Evolutionary conservation across 2,329 filamentous ascomycete species (phyloP).

Genomic region (Aspergillus ochraceoroseus): DNA sequence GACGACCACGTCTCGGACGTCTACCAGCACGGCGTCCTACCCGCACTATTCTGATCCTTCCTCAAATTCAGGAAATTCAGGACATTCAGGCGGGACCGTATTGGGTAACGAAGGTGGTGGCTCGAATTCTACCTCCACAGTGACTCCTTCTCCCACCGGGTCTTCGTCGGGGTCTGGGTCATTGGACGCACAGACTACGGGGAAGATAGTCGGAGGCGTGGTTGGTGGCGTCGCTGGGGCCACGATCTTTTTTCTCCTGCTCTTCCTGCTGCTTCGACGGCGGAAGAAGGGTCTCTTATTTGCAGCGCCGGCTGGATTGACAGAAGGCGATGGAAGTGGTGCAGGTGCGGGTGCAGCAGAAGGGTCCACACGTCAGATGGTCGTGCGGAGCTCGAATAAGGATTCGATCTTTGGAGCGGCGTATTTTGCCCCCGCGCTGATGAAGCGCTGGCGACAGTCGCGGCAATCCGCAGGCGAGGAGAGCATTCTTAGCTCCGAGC

Average conservation of each 20-base stretch:
- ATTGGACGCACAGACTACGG: constrained; percentile 39
- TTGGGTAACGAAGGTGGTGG: not conserved
- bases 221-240: constrained; percentile 58
- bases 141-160: not conserved
- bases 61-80: not conserved
- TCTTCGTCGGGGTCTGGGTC: constrained; percentile 17
- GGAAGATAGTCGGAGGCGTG: constrained; percentile 58
- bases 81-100: constrained; percentile 1
- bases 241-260: constrained; percentile 3
- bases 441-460: constrained; percentile 41
- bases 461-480: constrained; percentile 34
- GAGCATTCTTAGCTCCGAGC: constrained; percentile 32
- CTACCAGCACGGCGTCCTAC: not conserved
- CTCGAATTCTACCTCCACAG: not conserved
- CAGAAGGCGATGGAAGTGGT: constrained; percentile 1
- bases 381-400: constrained; percentile 37
- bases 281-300: constrained; percentile 42
- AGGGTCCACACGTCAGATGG: constrained; percentile 27
- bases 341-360: not conserved
- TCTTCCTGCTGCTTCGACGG: constrained; percentile 28
- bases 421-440: constrained; percentile 37
- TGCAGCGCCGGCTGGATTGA: not conserved
- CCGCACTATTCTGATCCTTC: not conserved
- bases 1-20: not conserved
- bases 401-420: constrained; percentile 39